Evolutionary conservation across 2,329 filamentous ascomycete species (phyloP), one percentile per base, ranked within the genome.

Genomic region (Sporothrix sp.): DNA sequence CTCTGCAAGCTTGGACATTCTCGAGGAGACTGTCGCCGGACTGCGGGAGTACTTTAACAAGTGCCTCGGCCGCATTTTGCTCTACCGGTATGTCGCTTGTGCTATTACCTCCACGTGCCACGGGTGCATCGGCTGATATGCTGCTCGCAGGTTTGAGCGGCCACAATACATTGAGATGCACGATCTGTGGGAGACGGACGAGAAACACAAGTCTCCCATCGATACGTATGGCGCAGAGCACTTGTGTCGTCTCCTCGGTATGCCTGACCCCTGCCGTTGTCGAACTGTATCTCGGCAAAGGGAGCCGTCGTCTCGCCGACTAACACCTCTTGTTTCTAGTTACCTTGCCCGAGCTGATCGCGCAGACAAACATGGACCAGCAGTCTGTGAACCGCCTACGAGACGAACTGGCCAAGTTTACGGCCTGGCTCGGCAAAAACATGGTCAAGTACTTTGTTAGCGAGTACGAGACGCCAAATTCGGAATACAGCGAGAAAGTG

Each of bases 321-420:
- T 30, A 50, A 54, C 45, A 39, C 36, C 33, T 33, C 23, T n/a
- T n/a, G n/a, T 35, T 23, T 51, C 7, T 59, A 95, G 91, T 94
- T 3, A 85, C 85, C 1, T 81, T 97, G 59, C 91, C 93, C 0
- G 93, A 98, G 63, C 81, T 97, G 36, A 82, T 97, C 55, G 90
- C 90, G 4, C 93, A 98, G 65, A 98, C 93, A 48, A 97, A 97
- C 68, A 95, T 98, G 89, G 93, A 97, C 62, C 76, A 84, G 48
- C 89, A 95, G 65, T 90, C 89, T 2, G 87, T 95, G 37, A 85
- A 84, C 55, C 85, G 89, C 42, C 32, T 97, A 23, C 84, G 89
- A 11, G 88, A 96, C 61, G 93, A 98, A 65, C 76, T 98, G 14
- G 77, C 80, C 58, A 91, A 89, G 67, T 83, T 98, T 67, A 87